Conservation (phyloP, 345 rosid species). For the Populus tremula region DNA sequence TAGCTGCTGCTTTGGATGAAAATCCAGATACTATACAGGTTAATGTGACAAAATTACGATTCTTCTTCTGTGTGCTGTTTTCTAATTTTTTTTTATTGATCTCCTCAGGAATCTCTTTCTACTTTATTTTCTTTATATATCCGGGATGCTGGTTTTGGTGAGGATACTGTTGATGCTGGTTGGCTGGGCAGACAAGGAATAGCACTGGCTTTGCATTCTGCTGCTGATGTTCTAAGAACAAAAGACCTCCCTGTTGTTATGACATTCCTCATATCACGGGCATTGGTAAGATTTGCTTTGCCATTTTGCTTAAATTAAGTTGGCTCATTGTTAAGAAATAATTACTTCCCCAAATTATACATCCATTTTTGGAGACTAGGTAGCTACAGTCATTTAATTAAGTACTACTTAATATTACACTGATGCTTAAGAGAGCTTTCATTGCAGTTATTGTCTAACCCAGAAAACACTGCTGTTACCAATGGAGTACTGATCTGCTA, state of each 20-base stretch:
- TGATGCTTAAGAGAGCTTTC: too few relatives aligned
- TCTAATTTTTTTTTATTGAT: conserved; percentile 23
- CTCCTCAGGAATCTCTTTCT: conserved; percentile 78
- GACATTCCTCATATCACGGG: conserved; percentile 95
- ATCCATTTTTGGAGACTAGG: neutral
- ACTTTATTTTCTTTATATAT: conserved; percentile 83
- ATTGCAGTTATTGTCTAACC: too few relatives aligned
- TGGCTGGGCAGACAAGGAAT: conserved; percentile 96
- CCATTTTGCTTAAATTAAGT: neutral
- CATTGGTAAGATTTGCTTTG: conserved; percentile 55
- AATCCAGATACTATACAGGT: conserved; percentile 82
- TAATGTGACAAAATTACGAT: conserved; percentile 13
- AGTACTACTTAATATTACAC: too few relatives aligned
- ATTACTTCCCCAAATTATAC: neutral
- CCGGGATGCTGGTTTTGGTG: conserved; percentile 61
- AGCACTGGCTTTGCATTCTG: conserved; percentile 83
- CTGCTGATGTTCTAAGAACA: conserved; percentile 86
- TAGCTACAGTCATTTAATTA: neutral
- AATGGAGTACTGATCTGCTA: too few relatives aligned
- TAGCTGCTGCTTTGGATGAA: conserved; percentile 97
- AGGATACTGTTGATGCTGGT: conserved; percentile 64
- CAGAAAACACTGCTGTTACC: too few relatives aligned
- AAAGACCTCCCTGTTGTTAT: conserved; percentile 96
- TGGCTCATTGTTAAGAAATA: neutral
- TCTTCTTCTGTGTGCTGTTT: conserved; percentile 8